Percentiles rank a stretch among this genome's conserved stretches.
These are phyloP conservation scores for Fusarium siculi DNA, from an alignment of 2,329 filamentous ascomycete genomes.

Conservation along the genomic window DNA sequence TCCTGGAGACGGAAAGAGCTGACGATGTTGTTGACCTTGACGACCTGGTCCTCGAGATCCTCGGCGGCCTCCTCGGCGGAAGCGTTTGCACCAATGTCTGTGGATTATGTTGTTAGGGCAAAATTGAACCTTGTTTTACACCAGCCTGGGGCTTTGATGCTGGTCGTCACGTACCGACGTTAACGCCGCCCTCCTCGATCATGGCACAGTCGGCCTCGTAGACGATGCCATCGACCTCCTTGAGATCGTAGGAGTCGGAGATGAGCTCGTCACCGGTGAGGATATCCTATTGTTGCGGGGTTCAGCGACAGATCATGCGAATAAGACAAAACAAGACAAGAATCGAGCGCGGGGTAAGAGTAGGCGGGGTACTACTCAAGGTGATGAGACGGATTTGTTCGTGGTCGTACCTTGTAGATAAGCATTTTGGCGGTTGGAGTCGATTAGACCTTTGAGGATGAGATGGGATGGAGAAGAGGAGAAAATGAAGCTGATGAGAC, in stretches of 20 bases:
- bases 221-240: conserved; percentile 79
- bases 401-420: conserved; percentile 72
- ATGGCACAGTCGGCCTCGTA: conserved; percentile 94
- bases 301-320: conserved; percentile 42
- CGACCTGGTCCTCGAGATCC: conserved; percentile 72
- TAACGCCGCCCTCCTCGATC: conserved; percentile 81
- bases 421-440: conserved; percentile 70
- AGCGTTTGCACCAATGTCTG: conserved; percentile 93
- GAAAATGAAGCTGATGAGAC: conserved; percentile 30
- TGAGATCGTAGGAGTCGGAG: conserved; percentile 91
- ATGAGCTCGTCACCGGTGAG: conserved; percentile 93
- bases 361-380: conserved; percentile 10
- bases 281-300: conserved; percentile 74
- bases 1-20: conserved; percentile 88
- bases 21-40: conserved; percentile 92
- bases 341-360: conserved; percentile 32
- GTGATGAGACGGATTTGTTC: background rate
- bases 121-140: background rate
- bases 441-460: conserved; percentile 29
- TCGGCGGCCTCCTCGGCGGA: conserved; percentile 91
- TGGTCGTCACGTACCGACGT: conserved; percentile 70
- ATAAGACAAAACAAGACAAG: conserved; percentile 11
- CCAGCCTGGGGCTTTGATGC: background rate
- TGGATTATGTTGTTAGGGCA: conserved; percentile 17
- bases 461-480: conserved; percentile 21